Base-by-base conservation (phyloP, 1,284 basidiomycete genomes). In the Sporisorium iseilematis-ciliati region DNA sequence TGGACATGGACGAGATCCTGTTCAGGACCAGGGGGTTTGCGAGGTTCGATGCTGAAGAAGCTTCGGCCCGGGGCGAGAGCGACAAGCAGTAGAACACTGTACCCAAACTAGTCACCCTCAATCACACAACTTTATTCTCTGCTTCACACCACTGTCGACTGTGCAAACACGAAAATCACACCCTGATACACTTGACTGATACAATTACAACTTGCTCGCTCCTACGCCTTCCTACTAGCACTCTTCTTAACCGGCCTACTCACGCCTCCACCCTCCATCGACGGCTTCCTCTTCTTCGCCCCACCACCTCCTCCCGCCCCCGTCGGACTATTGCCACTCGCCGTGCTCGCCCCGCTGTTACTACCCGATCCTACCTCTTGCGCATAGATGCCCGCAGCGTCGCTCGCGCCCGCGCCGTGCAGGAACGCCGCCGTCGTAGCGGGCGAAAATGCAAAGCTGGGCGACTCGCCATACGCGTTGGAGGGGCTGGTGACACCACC, bases 391-490 rank as follows among this genome's bases (percentile, higher is more conserved):
- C 46, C 60, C 33, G 38, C 41, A 0, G 52, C 38, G 16, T 49
- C 54, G 18, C 41, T 55, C 25, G 42, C 58, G 6, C 41, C 54
- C 14, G 50, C 58, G 0, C 66, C 63, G 14, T 75, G 53, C 42
- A 76, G 38, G 48, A 76, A 76, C 6, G 73, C 73, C 2, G 73
- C 73, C 2, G 73, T 76, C 10, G 73, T 76, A 8, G 65, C 65
- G 1, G 73, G 73, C 20, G 60, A 64, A 25, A 76, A 76, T 1
- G 68, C 68, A 63, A 76, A 76, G 42, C 53, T 58, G 6, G 73
- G 73, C 4, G 40, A 48, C 20, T 71, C 68, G 29, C 73, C 73
- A 7, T 40, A 57, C 4, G 57, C 53, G 3, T 38, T 25, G 29
- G 50, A 49, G 5, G 72, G 72, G 26, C 58, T 63, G 0, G 65